phyloP scores from a whole-genome alignment of 129 eudicot genomes.

The Lonicera japonica region DNA sequence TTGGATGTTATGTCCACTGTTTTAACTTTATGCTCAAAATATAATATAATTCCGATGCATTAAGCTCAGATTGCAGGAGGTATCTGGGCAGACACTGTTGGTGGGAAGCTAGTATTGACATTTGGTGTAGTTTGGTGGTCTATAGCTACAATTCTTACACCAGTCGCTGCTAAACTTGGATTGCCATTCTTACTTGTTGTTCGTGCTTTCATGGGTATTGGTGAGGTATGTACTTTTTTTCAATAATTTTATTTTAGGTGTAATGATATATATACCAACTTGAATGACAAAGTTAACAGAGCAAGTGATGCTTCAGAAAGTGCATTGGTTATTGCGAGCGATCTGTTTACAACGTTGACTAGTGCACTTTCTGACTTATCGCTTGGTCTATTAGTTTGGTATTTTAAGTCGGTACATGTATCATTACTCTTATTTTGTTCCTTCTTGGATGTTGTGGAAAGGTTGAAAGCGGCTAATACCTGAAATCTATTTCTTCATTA shows the following conservation, averaged over 20 bases:
- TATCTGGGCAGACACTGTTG: conserved; percentile 97
- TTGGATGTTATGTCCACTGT: neutral
- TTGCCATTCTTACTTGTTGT: conserved; percentile 78
- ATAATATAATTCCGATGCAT: conserved; percentile 2
- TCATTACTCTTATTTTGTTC: too few species aligned
- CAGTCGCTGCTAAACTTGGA: conserved; percentile 88
- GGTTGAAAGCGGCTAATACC: too few species aligned
- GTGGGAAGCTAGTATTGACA: conserved; percentile 80
- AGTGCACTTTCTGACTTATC: too few species aligned
- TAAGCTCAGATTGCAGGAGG: conserved; percentile 86
- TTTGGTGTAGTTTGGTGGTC: conserved; percentile 99
- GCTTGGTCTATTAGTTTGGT: too few species aligned
- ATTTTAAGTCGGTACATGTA: too few species aligned
- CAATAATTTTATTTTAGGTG: neutral
- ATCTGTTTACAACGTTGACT: too few species aligned
- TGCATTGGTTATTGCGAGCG: too few species aligned
- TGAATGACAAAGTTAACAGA: too few species aligned
- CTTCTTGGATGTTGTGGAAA: too few species aligned
- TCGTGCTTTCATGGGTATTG: conserved; percentile 94
- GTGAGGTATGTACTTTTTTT: conserved; percentile 56
- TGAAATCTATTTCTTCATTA: too few species aligned
- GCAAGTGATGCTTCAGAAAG: too few species aligned
- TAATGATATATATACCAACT: too few species aligned
- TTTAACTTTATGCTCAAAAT: neutral
- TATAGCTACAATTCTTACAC: conserved; percentile 78